Base-by-base conservation (phyloP, 495 filamentous ascomycete genomes). In the Rhizodiscina lignyota region DNA sequence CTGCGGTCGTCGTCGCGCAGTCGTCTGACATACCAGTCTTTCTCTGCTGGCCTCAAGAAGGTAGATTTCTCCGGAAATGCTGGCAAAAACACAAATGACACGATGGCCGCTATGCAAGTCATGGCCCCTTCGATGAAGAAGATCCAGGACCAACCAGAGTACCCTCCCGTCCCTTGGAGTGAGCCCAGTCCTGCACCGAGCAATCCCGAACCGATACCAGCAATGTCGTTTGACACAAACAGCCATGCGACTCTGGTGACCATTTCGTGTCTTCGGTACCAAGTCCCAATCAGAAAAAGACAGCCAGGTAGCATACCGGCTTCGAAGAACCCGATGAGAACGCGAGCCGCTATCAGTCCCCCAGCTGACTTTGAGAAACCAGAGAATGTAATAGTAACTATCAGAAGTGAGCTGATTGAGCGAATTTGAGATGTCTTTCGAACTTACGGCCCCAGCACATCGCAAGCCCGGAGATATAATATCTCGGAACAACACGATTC, bases 91-190 rank as follows among this genome's bases (percentile, higher is more conserved):
- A 6, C 12, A 5, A 32, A 6, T 10, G 6, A 8, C 6, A 32
- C 8, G 16, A 6, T 18, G 6, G 6, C 30, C 11, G 16, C 30
- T 13, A 18, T 18, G 6, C 6, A 6, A 13, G 35, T 37, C 16
- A 18, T 24, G n/a, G n/a, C 26, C 4, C 35, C 35, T 18, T 37
- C 35, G 22, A 37, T 15, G n/a, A 37, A 10, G 35, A 37, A 37
- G 12, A 37, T 15, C 35, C 35, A 37, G 26, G 6, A 6, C 33
- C 33, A 35, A 18, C 30, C 30, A 18, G 30, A 18, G 5, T 32
- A 8, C 15, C 33, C 33, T 8, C 16, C 19, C 5, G 23, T 22
- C 15, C 33, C 33, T n/a, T 22, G 11, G 15, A 35, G 12, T 22
- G 5, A 12, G 11, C 8, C 33, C 8, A 32, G 6, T 10, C 30